These are phyloP conservation scores for Penicillium egyptiacum DNA, from an alignment of 495 filamentous ascomycete genomes.

Conservation along the genomic window DNA sequence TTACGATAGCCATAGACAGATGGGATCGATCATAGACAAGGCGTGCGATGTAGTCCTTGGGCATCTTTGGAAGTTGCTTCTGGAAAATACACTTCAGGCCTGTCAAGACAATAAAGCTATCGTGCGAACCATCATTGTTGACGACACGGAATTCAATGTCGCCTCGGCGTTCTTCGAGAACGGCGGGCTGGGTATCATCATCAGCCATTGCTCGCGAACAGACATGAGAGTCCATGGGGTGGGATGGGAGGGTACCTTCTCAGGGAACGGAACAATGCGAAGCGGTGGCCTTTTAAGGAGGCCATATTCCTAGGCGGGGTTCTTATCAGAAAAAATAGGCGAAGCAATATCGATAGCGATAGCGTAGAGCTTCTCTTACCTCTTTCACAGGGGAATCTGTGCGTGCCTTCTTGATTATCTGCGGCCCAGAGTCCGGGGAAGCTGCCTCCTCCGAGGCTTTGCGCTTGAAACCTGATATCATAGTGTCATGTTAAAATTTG, in stretches of 20 bases:
- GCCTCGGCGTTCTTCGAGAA: constrained; percentile 89
- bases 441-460: constrained; percentile 72
- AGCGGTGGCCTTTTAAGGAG: constrained; percentile 38
- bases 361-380: constrained; percentile 22
- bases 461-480: constrained; percentile 62
- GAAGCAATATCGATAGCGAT: neutral
- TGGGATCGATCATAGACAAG: constrained; percentile 97
- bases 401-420: constrained; percentile 59
- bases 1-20: constrained; percentile 94
- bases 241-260: constrained; percentile 58
- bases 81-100: constrained; percentile 98
- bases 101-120: constrained; percentile 91
- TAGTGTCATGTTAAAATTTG: constrained; percentile 4
- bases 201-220: constrained; percentile 7
- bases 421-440: constrained; percentile 53
- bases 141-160: constrained; percentile 98
- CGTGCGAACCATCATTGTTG: constrained; percentile 87
- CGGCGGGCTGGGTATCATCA: constrained; percentile 62
- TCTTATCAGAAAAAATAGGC: neutral
- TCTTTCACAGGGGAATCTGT: constrained; percentile 55
- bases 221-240: neutral
- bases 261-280: constrained; percentile 73
- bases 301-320: constrained; percentile 34
- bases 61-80: constrained; percentile 98
- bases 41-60: constrained; percentile 96